Percentiles rank a stretch among this genome's conserved stretches.
phyloP scores from a whole-genome alignment of 148 eudicot genomes.

The Hydrangea macrophylla region DNA sequence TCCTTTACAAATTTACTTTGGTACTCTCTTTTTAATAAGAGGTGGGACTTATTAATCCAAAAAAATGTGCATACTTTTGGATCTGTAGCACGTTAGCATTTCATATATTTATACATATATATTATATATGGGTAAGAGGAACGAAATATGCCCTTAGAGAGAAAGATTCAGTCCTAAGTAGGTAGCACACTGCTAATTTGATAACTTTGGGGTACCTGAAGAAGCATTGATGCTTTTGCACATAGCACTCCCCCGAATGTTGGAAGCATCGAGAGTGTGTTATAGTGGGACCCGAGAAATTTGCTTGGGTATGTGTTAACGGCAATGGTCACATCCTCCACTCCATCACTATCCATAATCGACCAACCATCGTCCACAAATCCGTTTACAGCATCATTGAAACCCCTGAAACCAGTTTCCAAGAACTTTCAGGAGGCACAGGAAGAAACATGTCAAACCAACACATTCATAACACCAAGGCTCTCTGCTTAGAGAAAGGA shows the following conservation, averaged over 20 bases:
- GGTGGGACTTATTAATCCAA: too few relatives aligned
- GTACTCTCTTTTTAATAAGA: too few relatives aligned
- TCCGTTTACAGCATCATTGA: slow-evolving; percentile 66
- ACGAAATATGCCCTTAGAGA: neutral
- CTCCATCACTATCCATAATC: slow-evolving; percentile 43
- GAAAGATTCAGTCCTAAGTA: neutral
- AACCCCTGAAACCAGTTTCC: slow-evolving; percentile 39
- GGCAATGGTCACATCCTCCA: slow-evolving; percentile 61
- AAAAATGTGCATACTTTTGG: too few relatives aligned
- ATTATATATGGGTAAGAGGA: too few relatives aligned
- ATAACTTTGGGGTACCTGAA: slow-evolving; percentile 36
- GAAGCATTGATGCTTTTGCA: slow-evolving; percentile 68
- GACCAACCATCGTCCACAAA: slow-evolving; percentile 69
- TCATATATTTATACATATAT: too few relatives aligned
- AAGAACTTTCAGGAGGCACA: neutral
- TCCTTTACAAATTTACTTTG: too few relatives aligned
- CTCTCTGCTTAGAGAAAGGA: too few relatives aligned
- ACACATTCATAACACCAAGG: too few relatives aligned
- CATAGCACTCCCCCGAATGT: slow-evolving; percentile 53
- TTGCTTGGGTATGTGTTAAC: slow-evolving; percentile 45
- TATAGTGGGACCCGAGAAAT: slow-evolving; percentile 37
- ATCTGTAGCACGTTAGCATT: too few relatives aligned
- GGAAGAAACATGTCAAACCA: neutral
- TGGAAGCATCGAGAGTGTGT: slow-evolving; percentile 38
- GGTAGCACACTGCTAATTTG: neutral